Evolutionary conservation across 2,329 filamentous ascomycete species (phyloP), one percentile per base, ranked within the genome.

Genomic region (Dryadomyces quercivorus): DNA sequence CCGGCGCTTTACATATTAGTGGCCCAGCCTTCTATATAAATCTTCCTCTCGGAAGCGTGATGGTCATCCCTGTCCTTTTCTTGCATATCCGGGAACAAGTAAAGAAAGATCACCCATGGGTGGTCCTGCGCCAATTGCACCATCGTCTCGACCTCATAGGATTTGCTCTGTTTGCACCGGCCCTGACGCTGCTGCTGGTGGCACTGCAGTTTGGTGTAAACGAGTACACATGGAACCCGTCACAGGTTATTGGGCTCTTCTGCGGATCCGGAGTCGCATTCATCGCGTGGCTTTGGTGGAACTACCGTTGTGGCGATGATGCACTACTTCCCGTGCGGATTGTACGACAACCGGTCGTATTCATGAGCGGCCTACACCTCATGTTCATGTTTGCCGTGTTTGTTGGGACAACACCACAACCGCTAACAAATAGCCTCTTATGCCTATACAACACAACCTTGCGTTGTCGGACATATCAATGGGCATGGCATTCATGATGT

Each of bases 171-270:
- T 65, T 78, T 46, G 67, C 72, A 18, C 63, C 68, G 38, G 63
- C 69, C 51, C 56, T 68, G 57, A 58, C 74, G 59, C 60, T 66
- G 69, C 55, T 75, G 10, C 64, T 76, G 16, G 63, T 75, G 0
- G 73, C 70, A 1, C 63, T 75, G 6, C 69, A 75, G 53, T 74
- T 67, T 51, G 74, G 73, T 13, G 64, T 71, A 2, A 64, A 58
- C 1, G 60, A 64, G 0, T 69, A 70, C 57, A 51, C 66, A 0
- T 75, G 72, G 72, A 60, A 63, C n/a, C 70, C 66, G 0, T 54
- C 67, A 0, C 59, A 59, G 0, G 65, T 75, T 8, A 71, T 75
- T 44, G 72, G 71, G 2, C 60, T 74, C 10, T 69, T 75, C 40
- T 65, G 64, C 40, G 70, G 70, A 6, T 21, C 18, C 5, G 46